phyloP scores from a whole-genome alignment of 1,139 yeast species.

The Yamadazyma atmosphaerica region DNA sequence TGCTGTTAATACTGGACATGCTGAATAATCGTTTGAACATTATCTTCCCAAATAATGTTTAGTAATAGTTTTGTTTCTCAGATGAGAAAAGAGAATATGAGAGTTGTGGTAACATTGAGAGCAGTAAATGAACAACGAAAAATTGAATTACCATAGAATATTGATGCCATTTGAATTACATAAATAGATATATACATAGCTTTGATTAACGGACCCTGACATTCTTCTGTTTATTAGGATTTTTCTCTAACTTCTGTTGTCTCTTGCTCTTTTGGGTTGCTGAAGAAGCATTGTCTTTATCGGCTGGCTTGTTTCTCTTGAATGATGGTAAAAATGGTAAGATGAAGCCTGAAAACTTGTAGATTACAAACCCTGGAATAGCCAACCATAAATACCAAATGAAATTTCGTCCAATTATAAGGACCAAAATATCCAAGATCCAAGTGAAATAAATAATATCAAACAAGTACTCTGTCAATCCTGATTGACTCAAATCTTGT shows the following conservation, averaged over 20 bases:
- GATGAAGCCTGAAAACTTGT: slow-evolving; percentile 40
- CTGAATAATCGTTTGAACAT: slow-evolving; percentile 11
- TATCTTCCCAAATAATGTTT: not conserved
- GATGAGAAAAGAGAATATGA: no score
- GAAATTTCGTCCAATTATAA: slow-evolving; percentile 55
- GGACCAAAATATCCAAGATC: slow-evolving; percentile 55
- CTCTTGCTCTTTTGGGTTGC: slow-evolving; percentile 15
- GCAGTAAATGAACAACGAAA: not conserved
- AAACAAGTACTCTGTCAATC: slow-evolving; percentile 75
- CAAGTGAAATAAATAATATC: slow-evolving; percentile 75
- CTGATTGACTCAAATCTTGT: slow-evolving; percentile 62
- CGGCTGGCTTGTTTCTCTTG: slow-evolving; percentile 4
- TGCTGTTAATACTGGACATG: slow-evolving; percentile 7
- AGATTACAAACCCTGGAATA: slow-evolving; percentile 54
- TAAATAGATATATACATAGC: not conserved
- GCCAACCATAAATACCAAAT: slow-evolving; percentile 59
- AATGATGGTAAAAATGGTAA: slow-evolving; percentile 12
- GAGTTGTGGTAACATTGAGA: no score
- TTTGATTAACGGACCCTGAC: slow-evolving; percentile 11
- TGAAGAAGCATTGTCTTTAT: not conserved
- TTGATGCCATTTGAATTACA: not conserved
- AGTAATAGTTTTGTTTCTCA: not conserved
- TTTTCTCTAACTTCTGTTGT: slow-evolving; percentile 19
- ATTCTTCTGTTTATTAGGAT: slow-evolving; percentile 9
- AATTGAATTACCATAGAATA: not conserved